Evolutionary conservation across 768 basidiomycete genomes (phyloP), one percentile per base, ranked within the genome.

Genomic region (Lepiota brunneoincarnata): DNA sequence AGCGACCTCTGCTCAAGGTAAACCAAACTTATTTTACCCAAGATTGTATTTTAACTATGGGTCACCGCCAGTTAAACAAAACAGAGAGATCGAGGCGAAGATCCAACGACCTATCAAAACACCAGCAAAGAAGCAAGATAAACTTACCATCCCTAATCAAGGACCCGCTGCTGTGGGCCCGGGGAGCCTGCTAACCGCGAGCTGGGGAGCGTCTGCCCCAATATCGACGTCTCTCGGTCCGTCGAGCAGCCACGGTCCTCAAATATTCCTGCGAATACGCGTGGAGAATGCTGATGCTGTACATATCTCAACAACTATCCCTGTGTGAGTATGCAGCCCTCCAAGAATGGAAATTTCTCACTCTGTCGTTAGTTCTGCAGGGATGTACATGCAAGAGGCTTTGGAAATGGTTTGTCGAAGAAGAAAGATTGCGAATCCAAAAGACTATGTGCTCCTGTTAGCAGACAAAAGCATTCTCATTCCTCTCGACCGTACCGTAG

Each of bases 351-450:
- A 14, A 35, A 10, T 38, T 9, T 36, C n/a, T 28, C 3, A 31
- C 48, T 28, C 9, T 7, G 34, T 34, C 41, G 54, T 1, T 62
- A 91, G 88, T 4, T 85, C 93, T 7, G 85, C 91, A 12, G 93
- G 91, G 7, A 97, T 93, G 87, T 98, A 98, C 67, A 89, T 98
- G 83, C 93, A 95, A 61, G 96, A 98, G 68, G 91, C 92, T 1
- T 79, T 97, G 20, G 96, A 97, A 57, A 75, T 86, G 18, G 87
- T 92, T 1, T 93, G 90, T 65, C 76, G 81, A 35, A 83, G 82
- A 63, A 80, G 86, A 45, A 83, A 82, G 62, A 69, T 91, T 24
- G 70, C 73, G 21, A 80, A 87, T 61, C 80, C 88, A 26, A 83
- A 87, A 54, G 87, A 93, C 54, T 98, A 93, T 71, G 91, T 91